Conservation (phyloP, 2,329 filamentous ascomycete genomes). For the Penicillium polonicum region DNA sequence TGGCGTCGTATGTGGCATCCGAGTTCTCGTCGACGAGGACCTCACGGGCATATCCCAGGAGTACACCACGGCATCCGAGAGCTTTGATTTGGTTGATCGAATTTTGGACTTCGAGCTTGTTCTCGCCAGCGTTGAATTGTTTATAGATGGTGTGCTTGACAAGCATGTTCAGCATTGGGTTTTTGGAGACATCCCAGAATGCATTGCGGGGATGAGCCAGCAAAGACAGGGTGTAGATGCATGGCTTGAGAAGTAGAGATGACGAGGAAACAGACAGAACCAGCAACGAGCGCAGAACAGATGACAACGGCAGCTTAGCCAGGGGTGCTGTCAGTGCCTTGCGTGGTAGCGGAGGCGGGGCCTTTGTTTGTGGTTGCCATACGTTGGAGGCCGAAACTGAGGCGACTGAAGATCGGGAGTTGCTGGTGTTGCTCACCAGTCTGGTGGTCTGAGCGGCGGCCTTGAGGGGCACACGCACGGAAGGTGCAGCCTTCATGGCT, state of each 20-base stretch:
- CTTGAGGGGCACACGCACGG: constrained; percentile 25
- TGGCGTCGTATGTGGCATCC: constrained; percentile 30
- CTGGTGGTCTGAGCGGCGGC: constrained; percentile 16
- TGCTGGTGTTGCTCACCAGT: constrained; percentile 36
- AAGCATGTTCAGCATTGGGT: constrained; percentile 46
- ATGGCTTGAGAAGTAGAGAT: constrained; percentile 65
- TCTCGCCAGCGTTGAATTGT: constrained; percentile 58
- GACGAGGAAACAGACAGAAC: constrained; percentile 41
- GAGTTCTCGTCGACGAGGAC: constrained; percentile 50
- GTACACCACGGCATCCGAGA: constrained; percentile 54
- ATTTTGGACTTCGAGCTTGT: constrained; percentile 47
- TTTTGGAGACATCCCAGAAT: constrained; percentile 50
- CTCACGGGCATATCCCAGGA: constrained; percentile 56
- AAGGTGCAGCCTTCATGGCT: constrained; percentile 33
- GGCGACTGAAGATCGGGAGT: constrained; percentile 32
- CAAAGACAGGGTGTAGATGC: constrained; percentile 65
- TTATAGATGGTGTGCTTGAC: constrained; percentile 53
- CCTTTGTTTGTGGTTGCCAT: constrained; percentile 23
- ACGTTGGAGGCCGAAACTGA: constrained; percentile 29
- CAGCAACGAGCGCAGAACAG: constrained; percentile 38
- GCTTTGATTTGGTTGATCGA: constrained; percentile 48
- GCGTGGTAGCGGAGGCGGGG: constrained; percentile 23
- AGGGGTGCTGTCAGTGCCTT: constrained; percentile 32
- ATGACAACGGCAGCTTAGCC: constrained; percentile 38
- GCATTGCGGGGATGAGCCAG: constrained; percentile 48